phyloP scores from a whole-genome alignment of 1,284 basidiomycete species.

The Cryptococcus amylolentus region DNA sequence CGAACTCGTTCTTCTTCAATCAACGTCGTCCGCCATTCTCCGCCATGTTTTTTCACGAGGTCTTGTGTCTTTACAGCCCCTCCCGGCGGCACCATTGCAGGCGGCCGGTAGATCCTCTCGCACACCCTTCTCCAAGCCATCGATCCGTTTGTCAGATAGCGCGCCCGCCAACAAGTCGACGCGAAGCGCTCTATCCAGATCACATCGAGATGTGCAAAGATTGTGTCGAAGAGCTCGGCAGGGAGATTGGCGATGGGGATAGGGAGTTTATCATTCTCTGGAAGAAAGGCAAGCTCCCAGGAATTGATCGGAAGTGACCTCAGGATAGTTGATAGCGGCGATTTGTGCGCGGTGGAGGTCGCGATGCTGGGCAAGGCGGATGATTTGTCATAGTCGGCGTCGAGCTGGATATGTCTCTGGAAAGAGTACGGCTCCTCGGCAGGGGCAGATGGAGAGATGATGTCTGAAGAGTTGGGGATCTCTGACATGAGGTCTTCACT shows the following conservation, averaged over 20 bases:
- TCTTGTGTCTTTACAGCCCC: slow-evolving; percentile 17
- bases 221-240: slow-evolving; percentile 66
- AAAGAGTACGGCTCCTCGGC: slow-evolving; percentile 40
- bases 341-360: neutral
- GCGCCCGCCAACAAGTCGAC: slow-evolving; percentile 64
- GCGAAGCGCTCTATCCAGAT: slow-evolving; percentile 73
- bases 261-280: slow-evolving; percentile 63
- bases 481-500: neutral
- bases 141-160: slow-evolving; percentile 64
- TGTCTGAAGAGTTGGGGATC: slow-evolving; percentile 29
- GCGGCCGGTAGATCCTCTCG: slow-evolving; percentile 63
- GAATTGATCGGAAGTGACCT: slow-evolving; percentile 9
- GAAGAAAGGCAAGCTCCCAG: slow-evolving; percentile 58
- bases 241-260: slow-evolving; percentile 62
- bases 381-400: slow-evolving; percentile 40
- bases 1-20: slow-evolving; percentile 78
- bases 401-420: slow-evolving; percentile 41
- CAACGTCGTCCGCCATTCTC: slow-evolving; percentile 68
- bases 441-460: slow-evolving; percentile 34
- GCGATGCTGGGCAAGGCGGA: neutral
- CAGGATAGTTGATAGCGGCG: slow-evolving; percentile 12
- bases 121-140: slow-evolving; percentile 61
- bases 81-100: slow-evolving; percentile 46
- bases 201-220: slow-evolving; percentile 60
- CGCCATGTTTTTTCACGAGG: slow-evolving; percentile 57